These are phyloP conservation scores for Wakefieldia striispora DNA, from an alignment of 768 basidiomycete genomes.

Conservation along the genomic window DNA sequence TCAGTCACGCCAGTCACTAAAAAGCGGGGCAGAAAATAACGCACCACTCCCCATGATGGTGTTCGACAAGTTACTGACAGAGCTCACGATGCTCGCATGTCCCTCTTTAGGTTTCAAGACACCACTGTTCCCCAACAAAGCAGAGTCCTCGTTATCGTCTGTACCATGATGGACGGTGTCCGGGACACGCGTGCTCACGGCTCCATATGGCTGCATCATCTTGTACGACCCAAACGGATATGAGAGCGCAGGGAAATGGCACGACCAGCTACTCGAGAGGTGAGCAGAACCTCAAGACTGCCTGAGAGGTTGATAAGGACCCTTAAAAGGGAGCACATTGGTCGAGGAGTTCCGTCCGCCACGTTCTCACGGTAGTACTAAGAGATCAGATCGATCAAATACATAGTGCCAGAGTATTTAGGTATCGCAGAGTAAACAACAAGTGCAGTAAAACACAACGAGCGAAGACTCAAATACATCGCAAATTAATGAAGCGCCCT, in stretches of 20 bases:
- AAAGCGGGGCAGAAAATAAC: slow-evolving; percentile 20
- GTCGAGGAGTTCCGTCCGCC: too few species aligned
- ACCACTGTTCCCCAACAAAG: slow-evolving; percentile 50
- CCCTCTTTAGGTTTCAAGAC: slow-evolving; percentile 47
- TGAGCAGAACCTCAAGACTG: background rate
- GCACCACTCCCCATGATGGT: slow-evolving; percentile 90
- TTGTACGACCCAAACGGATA: slow-evolving; percentile 38
- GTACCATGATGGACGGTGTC: slow-evolving; percentile 5
- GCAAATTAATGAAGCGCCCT: slow-evolving; percentile 9
- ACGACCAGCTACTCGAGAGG: background rate
- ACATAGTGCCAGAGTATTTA: too few species aligned
- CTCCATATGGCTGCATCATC: slow-evolving; percentile 72
- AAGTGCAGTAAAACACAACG: slow-evolving; percentile 7
- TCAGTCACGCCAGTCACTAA: background rate
- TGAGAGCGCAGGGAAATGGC: background rate
- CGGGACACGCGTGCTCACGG: slow-evolving; percentile 39
- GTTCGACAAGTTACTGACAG: slow-evolving; percentile 79
- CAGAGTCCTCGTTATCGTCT: slow-evolving; percentile 50
- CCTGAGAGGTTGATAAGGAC: background rate
- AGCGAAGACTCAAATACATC: slow-evolving; percentile 14
- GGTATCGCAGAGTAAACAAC: slow-evolving; percentile 5
- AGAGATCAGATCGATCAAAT: too few species aligned
- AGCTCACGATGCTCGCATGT: slow-evolving; percentile 64
- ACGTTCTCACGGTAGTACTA: too few species aligned
- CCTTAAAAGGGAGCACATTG: too few species aligned